Conservation (phyloP, 139 green algal genomes). For the Volvox reticuliferus region DNA sequence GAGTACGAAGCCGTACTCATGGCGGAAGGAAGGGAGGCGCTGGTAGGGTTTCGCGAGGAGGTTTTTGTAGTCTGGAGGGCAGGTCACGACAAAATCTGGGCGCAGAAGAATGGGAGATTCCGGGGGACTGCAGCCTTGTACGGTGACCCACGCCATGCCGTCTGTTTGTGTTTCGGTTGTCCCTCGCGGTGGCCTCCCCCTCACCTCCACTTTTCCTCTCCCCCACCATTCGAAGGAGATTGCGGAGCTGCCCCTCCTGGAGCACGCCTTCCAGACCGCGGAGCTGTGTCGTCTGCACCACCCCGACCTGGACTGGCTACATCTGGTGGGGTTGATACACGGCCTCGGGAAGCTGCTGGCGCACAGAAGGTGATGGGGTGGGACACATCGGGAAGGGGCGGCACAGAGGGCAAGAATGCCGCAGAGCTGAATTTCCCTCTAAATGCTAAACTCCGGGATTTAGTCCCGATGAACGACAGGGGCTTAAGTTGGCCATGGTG, state of each 20-base stretch:
- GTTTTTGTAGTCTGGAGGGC: background rate
- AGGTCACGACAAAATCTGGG: background rate
- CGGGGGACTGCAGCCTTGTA: too few species aligned
- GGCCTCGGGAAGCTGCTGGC: slow-evolving; percentile 88
- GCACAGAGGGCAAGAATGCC: too few species aligned
- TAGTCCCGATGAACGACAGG: too few species aligned
- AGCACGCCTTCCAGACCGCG: slow-evolving; percentile 85
- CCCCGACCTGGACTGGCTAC: slow-evolving; percentile 87
- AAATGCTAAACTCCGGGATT: too few species aligned
- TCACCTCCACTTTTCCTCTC: background rate
- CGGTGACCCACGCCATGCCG: too few species aligned
- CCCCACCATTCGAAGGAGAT: slow-evolving; percentile 44
- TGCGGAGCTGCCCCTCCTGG: slow-evolving; percentile 76
- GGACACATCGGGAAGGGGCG: too few species aligned
- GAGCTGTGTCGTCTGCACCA: slow-evolving; percentile 80
- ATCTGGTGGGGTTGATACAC: slow-evolving; percentile 87
- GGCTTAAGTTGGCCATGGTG: too few species aligned
- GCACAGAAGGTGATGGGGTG: slow-evolving; percentile 69
- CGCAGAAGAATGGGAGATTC: too few species aligned
- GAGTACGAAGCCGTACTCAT: slow-evolving; percentile 84
- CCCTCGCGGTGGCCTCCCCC: background rate
- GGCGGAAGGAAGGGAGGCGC: slow-evolving; percentile 20
- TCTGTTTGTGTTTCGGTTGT: background rate
- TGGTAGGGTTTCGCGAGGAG: slow-evolving; percentile 5
- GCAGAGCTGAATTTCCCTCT: too few species aligned